Conservation (phyloP, 139 green algal genomes). For the Edaphochlamys debaryana region DNA sequence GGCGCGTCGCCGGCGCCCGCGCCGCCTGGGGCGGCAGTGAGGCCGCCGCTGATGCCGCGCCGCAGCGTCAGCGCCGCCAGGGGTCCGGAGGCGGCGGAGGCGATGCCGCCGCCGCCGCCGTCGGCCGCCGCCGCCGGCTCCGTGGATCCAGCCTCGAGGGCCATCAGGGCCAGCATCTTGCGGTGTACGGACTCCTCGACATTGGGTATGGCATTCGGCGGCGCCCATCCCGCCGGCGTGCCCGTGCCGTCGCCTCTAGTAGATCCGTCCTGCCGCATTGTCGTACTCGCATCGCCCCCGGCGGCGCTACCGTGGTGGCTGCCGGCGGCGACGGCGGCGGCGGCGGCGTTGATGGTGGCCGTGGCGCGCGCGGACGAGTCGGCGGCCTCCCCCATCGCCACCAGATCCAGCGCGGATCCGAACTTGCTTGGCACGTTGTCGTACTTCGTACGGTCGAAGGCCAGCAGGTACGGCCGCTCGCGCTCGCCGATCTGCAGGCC, state of each 20-base stretch:
- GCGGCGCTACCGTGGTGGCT: no score
- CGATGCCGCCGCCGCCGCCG: background rate
- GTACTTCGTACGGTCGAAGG: conserved; percentile 1
- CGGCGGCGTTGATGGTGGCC: background rate
- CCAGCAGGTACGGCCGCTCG: conserved; percentile 30
- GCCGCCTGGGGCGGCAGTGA: background rate
- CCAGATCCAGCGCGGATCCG: background rate
- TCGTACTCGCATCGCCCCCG: no score
- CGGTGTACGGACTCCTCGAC: conserved; percentile 38
- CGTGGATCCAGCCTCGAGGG: conserved; percentile 37
- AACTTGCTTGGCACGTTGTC: conserved; percentile 14
- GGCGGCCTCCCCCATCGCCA: background rate
- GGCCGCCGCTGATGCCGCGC: background rate
- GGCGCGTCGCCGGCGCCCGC: background rate
- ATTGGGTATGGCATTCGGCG: background rate
- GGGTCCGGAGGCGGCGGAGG: no score
- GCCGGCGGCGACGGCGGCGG: background rate
- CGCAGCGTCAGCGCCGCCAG: no score
- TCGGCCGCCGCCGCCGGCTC: conserved; percentile 4
- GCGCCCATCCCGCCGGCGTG: background rate
- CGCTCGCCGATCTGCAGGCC: background rate
- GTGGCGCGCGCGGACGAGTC: background rate
- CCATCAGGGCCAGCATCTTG: conserved; percentile 54
- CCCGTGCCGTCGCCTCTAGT: background rate
- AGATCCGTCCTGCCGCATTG: no score